Base-by-base conservation (phyloP, 192 early-diverging fungal species). In the Coemansia sp. region DNA sequence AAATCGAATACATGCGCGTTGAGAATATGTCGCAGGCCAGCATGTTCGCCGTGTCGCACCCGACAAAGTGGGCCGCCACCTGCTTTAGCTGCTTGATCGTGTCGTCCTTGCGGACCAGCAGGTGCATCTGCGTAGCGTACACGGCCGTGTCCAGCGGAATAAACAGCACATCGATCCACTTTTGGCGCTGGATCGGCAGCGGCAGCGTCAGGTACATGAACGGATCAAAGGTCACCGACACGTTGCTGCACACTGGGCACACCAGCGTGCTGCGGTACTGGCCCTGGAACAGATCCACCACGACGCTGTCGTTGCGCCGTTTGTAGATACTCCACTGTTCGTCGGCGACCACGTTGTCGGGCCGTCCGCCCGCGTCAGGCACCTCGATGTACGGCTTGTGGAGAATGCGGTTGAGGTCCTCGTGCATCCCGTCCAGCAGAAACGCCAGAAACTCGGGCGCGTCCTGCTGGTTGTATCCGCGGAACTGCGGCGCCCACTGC, bases 371-470 rank as follows among this genome's bases (percentile, higher is more conserved):
- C 28, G 83, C 83, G 46, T 93, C 89, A n/a, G 87, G 87, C 7
- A 79, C 63, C 52, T 92, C 87, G 21, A 89, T 78, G 62, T 89
- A 93, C 1, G 87, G 87, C 42, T 90, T 92, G 39, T 85, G 81
- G 39, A 72, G 39, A 31, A 93, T 88, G 11, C 90, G 79, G 62
- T 93, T 92, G 36, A 93, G 70, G 34, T 93, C 91, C 58, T 93
- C 91, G 59, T 93, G 91, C 40, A 93, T 61, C 0, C 90, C 89
- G 60, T 93, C 91, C 15, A 93, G 71, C 26, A 93, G 66, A 35
- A 85, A 92, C 12, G 80, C 82, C 34, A 92, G 66, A 9, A 93
- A 81, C 75, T 93, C 91, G 55, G 89, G 90, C 23, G 90, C 89
- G 64, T 93, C 88, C 54, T 90, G 88, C 61, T 92, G 90, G 42